These are phyloP conservation scores for Arthroderma uncinatum DNA, from an alignment of 2,329 filamentous ascomycete species.

Conservation along the genomic window DNA sequence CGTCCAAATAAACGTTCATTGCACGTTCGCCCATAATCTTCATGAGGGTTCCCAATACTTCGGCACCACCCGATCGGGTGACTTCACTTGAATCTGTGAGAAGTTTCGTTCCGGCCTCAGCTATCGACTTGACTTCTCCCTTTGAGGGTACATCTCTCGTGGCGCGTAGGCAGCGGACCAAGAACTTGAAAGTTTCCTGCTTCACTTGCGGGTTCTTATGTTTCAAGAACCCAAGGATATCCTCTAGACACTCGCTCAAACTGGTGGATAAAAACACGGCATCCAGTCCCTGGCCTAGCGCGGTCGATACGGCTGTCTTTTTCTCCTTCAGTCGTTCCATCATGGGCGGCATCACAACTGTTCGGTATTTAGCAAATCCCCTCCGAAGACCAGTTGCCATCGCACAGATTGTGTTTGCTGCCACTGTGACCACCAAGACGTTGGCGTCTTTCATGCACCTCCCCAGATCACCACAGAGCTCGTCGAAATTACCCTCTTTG, in stretches of 20 bases:
- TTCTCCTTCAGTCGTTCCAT: conserved; percentile 97
- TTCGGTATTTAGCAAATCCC: conserved; percentile 68
- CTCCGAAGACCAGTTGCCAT: conserved; percentile 75
- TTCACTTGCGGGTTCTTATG: conserved; percentile 99
- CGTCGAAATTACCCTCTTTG: conserved; percentile 79
- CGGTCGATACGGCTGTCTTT: conserved; percentile 79
- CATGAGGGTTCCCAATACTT: conserved; percentile 89
- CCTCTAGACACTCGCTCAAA: conserved; percentile 79
- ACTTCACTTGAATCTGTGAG: conserved; percentile 79
- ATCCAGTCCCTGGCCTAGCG: conserved; percentile 75
- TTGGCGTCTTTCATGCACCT: conserved; percentile 99
- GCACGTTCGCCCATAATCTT: conserved; percentile 95
- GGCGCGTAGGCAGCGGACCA: conserved; percentile 75
- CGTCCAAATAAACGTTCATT: conserved; percentile 86
- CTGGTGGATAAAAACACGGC: conserved; percentile 54
- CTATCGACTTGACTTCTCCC: conserved; percentile 69
- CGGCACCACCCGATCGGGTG: conserved; percentile 77
- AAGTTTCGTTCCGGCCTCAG: conserved; percentile 81
- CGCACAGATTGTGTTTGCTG: conserved; percentile 83
- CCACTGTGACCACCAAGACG: conserved; percentile 82
- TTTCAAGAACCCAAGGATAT: conserved; percentile 69
- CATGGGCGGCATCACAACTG: conserved; percentile 72
- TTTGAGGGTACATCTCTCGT: conserved; percentile 77
- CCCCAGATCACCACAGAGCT: conserved; percentile 70
- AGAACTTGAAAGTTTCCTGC: conserved; percentile 83